These are phyloP conservation scores for Colletotrichum nymphaeae DNA, from an alignment of 2,329 filamentous ascomycete genomes.

Conservation along the genomic window DNA sequence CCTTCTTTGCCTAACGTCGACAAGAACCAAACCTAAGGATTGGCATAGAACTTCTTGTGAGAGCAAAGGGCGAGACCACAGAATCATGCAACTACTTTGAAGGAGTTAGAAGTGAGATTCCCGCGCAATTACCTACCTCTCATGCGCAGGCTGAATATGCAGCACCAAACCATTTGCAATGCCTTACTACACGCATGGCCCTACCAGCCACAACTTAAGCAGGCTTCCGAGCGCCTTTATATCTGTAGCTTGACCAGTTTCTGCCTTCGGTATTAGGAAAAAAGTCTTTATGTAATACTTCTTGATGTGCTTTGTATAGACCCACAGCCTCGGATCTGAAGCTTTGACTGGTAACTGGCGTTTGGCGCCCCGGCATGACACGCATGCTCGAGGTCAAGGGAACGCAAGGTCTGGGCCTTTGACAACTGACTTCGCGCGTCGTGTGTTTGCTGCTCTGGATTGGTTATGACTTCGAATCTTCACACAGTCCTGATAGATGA, in stretches of 20 bases:
- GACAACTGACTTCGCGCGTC: background rate
- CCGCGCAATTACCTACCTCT: background rate
- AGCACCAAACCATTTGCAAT: background rate
- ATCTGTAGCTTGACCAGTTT: too few relatives aligned
- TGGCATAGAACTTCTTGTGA: rapidly evolving
- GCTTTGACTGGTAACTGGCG: background rate
- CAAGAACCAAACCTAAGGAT: background rate
- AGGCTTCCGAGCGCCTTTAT: background rate
- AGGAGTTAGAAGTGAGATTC: background rate
- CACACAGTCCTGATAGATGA: background rate
- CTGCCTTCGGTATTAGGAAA: background rate
- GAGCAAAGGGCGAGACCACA: background rate
- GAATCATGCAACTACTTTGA: background rate
- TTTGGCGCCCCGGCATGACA: background rate
- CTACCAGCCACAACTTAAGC: background rate
- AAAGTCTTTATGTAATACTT: background rate
- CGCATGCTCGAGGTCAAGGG: background rate
- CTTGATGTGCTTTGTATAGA: too few relatives aligned
- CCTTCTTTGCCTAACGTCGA: too few relatives aligned
- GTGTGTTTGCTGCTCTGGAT: background rate
- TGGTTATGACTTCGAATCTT: background rate
- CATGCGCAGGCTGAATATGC: constrained; percentile 1
- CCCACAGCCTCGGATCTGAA: background rate
- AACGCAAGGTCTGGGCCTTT: background rate
- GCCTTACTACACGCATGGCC: too few relatives aligned